A percentile compares a stretch with the other conserved stretches of the same genome.
Conservation (phyloP, 2,329 filamentous ascomycete genomes). For the Neofusicoccum laricinum region DNA sequence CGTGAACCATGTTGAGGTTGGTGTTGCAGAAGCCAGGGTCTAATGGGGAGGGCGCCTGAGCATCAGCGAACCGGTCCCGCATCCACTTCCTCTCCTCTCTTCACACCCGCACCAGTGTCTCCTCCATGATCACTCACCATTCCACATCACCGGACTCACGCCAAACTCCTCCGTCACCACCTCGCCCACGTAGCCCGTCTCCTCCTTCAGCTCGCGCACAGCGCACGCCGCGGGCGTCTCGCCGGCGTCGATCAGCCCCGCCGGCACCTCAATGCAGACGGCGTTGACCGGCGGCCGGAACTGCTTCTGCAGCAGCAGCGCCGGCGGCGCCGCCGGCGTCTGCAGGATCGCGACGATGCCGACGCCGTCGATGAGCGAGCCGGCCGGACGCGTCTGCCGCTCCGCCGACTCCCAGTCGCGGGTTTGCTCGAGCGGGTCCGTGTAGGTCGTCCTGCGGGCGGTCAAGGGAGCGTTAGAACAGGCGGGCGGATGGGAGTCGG, state of each 20-base stretch:
- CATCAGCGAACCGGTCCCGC: too few relatives aligned
- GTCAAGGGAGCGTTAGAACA: not conserved
- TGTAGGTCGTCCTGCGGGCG: conserved; percentile 49
- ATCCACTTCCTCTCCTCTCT: too few relatives aligned
- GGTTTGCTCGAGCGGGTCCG: conserved; percentile 57
- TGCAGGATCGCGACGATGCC: conserved; percentile 68
- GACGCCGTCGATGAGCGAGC: conserved; percentile 66
- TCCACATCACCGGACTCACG: conserved; percentile 42
- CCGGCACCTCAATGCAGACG: conserved; percentile 61
- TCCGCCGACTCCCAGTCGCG: conserved; percentile 72
- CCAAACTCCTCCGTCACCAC: conserved; percentile 34
- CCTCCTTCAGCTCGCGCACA: conserved; percentile 60
- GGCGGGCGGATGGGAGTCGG: too few relatives aligned
- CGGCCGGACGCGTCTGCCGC: conserved; percentile 63
- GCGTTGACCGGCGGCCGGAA: conserved; percentile 61
- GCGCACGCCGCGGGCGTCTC: conserved; percentile 58
- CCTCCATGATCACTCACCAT: conserved; percentile 35
- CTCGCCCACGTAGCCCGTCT: conserved; percentile 61
- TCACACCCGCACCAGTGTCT: too few relatives aligned
- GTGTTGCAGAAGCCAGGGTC: conserved; percentile 44
- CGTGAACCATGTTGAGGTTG: conserved; percentile 63
- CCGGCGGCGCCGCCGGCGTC: conserved; percentile 33
- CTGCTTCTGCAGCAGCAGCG: conserved; percentile 46
- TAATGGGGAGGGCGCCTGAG: too few relatives aligned
- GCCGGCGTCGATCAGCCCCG: conserved; percentile 59